Evolutionary conservation across 2,329 filamentous ascomycete species (phyloP).

Genomic region (Xylaria sp.): DNA sequence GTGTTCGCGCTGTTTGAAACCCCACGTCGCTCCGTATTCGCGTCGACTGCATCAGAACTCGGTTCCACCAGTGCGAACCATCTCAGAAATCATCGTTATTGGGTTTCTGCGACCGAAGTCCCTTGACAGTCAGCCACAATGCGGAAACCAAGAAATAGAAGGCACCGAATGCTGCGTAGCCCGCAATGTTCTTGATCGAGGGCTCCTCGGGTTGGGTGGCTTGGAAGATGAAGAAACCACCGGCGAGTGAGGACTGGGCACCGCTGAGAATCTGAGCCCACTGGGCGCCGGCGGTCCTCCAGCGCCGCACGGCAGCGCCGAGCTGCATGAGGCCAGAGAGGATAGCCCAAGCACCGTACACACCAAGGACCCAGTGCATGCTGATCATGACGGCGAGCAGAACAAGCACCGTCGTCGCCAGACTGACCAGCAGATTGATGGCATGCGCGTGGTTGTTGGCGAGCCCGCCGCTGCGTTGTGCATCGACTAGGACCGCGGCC

Average conservation of each 20-base stretch:
- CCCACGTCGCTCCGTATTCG: neutral
- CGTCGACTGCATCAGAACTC: neutral
- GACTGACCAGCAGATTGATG: slow-evolving; percentile 24
- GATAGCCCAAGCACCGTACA: slow-evolving; percentile 31
- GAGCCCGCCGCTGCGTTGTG: slow-evolving; percentile 28
- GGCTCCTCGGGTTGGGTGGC: slow-evolving; percentile 21
- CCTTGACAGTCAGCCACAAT: slow-evolving; percentile 28
- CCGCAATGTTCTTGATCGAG: slow-evolving; percentile 25
- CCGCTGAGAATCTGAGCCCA: slow-evolving; percentile 29
- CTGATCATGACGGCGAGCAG: slow-evolving; percentile 20
- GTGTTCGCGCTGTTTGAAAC: neutral
- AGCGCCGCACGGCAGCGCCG: slow-evolving; percentile 22
- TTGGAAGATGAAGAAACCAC: slow-evolving; percentile 29
- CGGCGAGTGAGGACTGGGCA: slow-evolving; percentile 25
- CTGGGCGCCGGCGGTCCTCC: slow-evolving; percentile 23
- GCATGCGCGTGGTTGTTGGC: slow-evolving; percentile 23
- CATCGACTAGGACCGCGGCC: slow-evolving; percentile 25
- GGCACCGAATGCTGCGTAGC: slow-evolving; percentile 27
- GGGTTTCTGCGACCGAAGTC: slow-evolving; percentile 21
- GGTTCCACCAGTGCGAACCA: neutral
- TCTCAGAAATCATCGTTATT: slow-evolving; percentile 22
- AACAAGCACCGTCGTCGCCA: slow-evolving; percentile 22
- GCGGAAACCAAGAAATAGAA: slow-evolving; percentile 30
- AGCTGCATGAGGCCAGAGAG: slow-evolving; percentile 29
- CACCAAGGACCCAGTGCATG: slow-evolving; percentile 30